A percentile compares a stretch with the other conserved stretches of the same genome.
Evolutionary conservation across 345 rosid species (phyloP).

Genomic region (Linum trigynum): DNA sequence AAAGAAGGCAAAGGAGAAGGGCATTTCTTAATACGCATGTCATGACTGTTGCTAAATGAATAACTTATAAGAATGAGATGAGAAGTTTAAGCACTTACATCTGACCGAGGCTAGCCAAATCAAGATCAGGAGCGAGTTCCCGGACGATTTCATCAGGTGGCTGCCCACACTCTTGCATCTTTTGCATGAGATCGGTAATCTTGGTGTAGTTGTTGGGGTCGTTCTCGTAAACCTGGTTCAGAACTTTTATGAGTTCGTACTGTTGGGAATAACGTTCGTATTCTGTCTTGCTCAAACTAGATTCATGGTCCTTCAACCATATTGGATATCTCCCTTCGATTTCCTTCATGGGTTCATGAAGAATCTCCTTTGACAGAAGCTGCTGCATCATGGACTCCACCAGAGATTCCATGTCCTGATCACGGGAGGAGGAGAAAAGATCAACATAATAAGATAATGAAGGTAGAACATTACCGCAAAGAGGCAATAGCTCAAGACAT

Average conservation of each 20-base stretch:
- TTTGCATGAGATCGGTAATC: slow-evolving; percentile 92
- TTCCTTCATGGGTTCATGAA: slow-evolving; percentile 97
- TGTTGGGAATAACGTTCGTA: slow-evolving; percentile 58
- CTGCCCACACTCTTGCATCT: slow-evolving; percentile 99
- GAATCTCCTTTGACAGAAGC: slow-evolving; percentile 85
- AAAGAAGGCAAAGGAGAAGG: background rate
- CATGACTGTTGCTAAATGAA: too few relatives aligned
- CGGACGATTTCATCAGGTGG: slow-evolving; percentile 91
- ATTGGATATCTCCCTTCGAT: slow-evolving; percentile 78
- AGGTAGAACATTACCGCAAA: too few relatives aligned
- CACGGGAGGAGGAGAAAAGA: slow-evolving; percentile 3
- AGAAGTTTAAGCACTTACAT: slow-evolving; percentile 44
- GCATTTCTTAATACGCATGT: background rate
- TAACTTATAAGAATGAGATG: too few relatives aligned
- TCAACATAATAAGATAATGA: too few relatives aligned
- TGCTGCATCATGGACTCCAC: slow-evolving; percentile 99
- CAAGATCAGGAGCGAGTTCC: slow-evolving; percentile 85
- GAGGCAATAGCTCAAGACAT: background rate
- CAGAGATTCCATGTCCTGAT: slow-evolving; percentile 82
- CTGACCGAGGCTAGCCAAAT: slow-evolving; percentile 64
- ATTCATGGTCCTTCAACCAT: slow-evolving; percentile 83
- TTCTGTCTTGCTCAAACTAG: slow-evolving; percentile 52
- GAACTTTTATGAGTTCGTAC: slow-evolving; percentile 62
- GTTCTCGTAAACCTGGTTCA: slow-evolving; percentile 72
- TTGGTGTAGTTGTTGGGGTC: slow-evolving; percentile 65